These are phyloP conservation scores for Cladosporium sp. DNA, from an alignment of 2,329 filamentous ascomycete species.

Conservation along the genomic window DNA sequence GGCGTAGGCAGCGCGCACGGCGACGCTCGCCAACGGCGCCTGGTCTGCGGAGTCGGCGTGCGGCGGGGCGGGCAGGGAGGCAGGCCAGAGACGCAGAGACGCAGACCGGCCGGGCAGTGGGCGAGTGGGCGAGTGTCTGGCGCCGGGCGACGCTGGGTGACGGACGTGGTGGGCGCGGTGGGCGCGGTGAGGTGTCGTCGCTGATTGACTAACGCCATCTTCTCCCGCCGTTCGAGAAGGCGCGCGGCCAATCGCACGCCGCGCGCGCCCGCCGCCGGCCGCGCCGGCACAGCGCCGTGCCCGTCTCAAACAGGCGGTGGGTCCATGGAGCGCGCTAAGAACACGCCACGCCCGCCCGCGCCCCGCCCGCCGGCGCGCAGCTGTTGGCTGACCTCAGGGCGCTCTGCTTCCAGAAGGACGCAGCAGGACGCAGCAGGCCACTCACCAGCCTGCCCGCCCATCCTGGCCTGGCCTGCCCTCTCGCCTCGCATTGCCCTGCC, in stretches of 20 bases:
- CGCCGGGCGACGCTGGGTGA: too few relatives aligned
- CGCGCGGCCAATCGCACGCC: background rate
- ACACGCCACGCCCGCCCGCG: background rate
- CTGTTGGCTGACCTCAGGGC: background rate
- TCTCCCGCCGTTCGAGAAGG: background rate
- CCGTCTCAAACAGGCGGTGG: too few relatives aligned
- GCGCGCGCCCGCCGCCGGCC: too few relatives aligned
- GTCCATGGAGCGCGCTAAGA: too few relatives aligned
- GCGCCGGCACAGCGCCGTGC: too few relatives aligned
- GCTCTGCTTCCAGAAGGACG: background rate
- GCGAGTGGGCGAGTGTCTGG: too few relatives aligned
- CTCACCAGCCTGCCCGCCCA: background rate
- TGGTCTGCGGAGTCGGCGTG: too few relatives aligned
- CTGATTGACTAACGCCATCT: background rate
- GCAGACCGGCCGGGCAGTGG: too few relatives aligned
- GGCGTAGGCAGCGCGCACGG: background rate
- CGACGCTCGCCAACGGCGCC: too few relatives aligned
- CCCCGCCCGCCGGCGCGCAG: background rate
- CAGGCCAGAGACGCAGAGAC: too few relatives aligned
- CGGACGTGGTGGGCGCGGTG: background rate
- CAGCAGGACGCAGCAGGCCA: background rate
- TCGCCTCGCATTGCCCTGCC: background rate
- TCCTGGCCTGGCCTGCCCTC: background rate
- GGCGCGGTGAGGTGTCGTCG: background rate
- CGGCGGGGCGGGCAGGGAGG: too few relatives aligned